Percentiles rank a stretch among this genome's conserved stretches.
phyloP scores from a whole-genome alignment of 192 early-diverging fungal genomes.

The Gamsiella multidivaricata region DNA sequence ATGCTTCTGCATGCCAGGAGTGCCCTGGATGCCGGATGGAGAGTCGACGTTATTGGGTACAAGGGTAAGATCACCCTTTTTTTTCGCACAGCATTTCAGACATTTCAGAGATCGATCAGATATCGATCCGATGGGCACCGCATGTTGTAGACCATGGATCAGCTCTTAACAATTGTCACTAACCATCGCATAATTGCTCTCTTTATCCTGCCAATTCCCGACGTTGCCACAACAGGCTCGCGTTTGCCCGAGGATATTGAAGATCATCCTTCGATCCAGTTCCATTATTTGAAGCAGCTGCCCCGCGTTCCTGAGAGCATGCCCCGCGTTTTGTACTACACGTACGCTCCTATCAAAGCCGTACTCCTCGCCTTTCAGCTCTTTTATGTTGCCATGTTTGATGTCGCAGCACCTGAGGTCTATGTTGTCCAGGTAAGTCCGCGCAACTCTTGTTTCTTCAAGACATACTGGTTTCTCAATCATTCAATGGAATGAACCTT shows the following conservation, averaged over 20 bases:
- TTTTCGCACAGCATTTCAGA: too few species aligned
- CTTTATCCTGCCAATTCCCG: not conserved
- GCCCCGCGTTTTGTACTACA: slow-evolving; percentile 70
- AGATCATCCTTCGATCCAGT: slow-evolving; percentile 59
- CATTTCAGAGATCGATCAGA: too few species aligned
- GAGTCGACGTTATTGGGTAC: slow-evolving; percentile 90
- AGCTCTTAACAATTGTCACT: too few species aligned
- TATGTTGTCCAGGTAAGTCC: slow-evolving; percentile 85
- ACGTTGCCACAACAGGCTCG: slow-evolving; percentile 20
- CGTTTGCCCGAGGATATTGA: slow-evolving; percentile 48
- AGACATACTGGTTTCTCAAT: too few species aligned
- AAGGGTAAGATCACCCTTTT: slow-evolving; percentile 55
- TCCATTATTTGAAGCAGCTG: slow-evolving; percentile 59
- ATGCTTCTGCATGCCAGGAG: slow-evolving; percentile 92
- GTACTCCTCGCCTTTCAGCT: slow-evolving; percentile 68
- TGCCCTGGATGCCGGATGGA: slow-evolving; percentile 70
- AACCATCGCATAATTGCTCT: not conserved
- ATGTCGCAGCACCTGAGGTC: slow-evolving; percentile 67
- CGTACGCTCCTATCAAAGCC: slow-evolving; percentile 77
- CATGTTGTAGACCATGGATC: too few species aligned
- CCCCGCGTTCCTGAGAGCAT: slow-evolving; percentile 66
- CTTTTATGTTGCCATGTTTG: slow-evolving; percentile 68
- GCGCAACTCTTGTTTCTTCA: too few species aligned
- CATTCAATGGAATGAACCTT: too few species aligned
- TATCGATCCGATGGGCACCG: too few species aligned